Evolutionary conservation across 305 asterid genomes (phyloP).

Genomic region (Fraxinus sp.): DNA sequence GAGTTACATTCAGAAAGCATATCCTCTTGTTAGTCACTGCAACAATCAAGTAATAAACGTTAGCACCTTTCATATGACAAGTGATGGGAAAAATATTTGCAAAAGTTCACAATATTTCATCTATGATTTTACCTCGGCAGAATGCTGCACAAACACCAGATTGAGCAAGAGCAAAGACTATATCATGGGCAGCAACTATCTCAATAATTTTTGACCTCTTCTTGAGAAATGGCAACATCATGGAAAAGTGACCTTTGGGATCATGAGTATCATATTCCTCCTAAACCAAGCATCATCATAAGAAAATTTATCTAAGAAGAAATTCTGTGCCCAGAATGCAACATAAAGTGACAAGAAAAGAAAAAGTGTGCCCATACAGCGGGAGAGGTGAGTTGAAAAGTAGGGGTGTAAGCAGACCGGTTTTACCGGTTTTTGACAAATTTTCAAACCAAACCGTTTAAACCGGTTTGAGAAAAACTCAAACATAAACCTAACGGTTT

Average conservation of each 20-base stretch:
- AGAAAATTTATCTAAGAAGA: not conserved
- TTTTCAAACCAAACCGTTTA: too few relatives aligned
- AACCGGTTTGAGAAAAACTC: too few relatives aligned
- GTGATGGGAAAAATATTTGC: not conserved
- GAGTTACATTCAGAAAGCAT: constrained; percentile 91
- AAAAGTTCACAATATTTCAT: not conserved
- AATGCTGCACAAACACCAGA: constrained; percentile 99
- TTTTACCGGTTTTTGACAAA: too few relatives aligned
- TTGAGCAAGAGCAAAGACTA: constrained; percentile 97
- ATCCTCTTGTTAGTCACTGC: constrained; percentile 94
- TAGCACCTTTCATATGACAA: constrained; percentile 19
- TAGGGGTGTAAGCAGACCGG: too few relatives aligned
- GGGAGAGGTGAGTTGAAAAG: not conserved
- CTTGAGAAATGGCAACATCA: constrained; percentile 81
- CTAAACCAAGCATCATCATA: constrained; percentile 36
- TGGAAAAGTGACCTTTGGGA: constrained; percentile 73
- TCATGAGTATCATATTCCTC: constrained; percentile 99
- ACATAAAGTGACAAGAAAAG: not conserved
- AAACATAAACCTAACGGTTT: too few relatives aligned
- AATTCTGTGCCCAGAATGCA: not conserved
- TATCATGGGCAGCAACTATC: constrained; percentile 96
- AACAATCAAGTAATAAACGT: constrained; percentile 27
- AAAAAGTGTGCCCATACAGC: not conserved
- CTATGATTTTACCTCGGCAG: constrained; percentile 63
- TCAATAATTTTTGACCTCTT: constrained; percentile 90